phyloP scores from a whole-genome alignment of 2,329 filamentous ascomycete species.

The Aspergillus hortae region DNA sequence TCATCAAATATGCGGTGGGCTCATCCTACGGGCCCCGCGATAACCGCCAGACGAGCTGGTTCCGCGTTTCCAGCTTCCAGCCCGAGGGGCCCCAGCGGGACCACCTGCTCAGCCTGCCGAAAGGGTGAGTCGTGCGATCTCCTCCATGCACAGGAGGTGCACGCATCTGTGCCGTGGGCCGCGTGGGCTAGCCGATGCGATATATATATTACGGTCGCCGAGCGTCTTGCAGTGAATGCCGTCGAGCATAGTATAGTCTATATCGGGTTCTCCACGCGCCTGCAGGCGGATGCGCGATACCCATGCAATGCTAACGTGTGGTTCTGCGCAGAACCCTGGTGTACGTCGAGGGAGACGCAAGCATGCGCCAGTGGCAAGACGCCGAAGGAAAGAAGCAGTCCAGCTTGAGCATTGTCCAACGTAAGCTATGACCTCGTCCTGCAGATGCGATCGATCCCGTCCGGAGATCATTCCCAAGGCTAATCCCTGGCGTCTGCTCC shows the following conservation, averaged over 20 bases:
- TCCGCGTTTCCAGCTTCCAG: conserved; percentile 70
- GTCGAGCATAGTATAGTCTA: background rate
- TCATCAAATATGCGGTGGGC: conserved; percentile 74
- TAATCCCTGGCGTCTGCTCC: conserved; percentile 2
- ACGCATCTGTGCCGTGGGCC: background rate
- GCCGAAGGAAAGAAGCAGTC: conserved; percentile 63
- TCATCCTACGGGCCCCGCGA: conserved; percentile 64
- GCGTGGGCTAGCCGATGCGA: background rate
- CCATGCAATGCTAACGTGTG: conserved; percentile 7
- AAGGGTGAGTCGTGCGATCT: conserved; percentile 67
- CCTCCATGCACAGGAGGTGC: background rate
- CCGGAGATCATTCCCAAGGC: background rate
- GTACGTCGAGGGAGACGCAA: conserved; percentile 78
- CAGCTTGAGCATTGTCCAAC: conserved; percentile 69
- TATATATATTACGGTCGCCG: no score
- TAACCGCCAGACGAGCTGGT: conserved; percentile 79
- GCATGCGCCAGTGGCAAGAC: conserved; percentile 64
- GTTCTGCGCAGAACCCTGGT: conserved; percentile 62
- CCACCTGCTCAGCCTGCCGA: conserved; percentile 68
- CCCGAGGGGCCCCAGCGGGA: conserved; percentile 67
- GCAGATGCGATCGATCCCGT: background rate
- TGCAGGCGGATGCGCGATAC: no score
- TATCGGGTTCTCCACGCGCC: background rate
- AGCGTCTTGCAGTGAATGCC: no score
- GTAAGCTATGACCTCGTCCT: conserved; percentile 51